Conservation (phyloP, 768 basidiomycete species). For the Auriscalpium microsporum region DNA sequence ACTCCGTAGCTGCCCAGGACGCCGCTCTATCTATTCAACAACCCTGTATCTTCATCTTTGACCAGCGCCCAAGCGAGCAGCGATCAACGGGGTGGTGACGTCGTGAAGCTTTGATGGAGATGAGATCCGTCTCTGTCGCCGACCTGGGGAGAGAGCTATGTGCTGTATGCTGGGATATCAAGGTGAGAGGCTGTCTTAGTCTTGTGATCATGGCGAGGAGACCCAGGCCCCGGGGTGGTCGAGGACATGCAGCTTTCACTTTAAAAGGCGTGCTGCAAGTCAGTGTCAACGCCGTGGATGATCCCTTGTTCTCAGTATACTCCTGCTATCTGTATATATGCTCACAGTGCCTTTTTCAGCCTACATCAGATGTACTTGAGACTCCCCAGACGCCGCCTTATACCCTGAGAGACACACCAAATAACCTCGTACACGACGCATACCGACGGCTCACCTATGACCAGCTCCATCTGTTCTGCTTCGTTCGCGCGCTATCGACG, state of each 20-base stretch:
- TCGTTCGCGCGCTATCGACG: conserved; percentile 60
- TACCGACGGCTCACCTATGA: conserved; percentile 59
- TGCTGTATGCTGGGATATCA: not conserved
- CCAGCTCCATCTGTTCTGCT: conserved; percentile 69
- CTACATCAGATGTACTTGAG: not conserved
- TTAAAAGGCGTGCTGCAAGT: not conserved
- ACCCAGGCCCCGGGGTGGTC: too few species aligned
- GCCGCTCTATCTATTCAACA: too few species aligned
- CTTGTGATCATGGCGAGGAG: too few species aligned
- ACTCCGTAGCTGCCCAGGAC: too few species aligned
- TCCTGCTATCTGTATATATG: not conserved
- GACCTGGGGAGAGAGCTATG: not conserved
- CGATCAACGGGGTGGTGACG: not conserved
- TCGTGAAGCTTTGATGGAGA: not conserved
- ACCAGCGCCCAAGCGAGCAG: too few species aligned
- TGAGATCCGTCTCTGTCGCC: not conserved
- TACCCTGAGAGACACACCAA: conserved; percentile 8
- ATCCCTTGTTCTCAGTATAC: too few species aligned
- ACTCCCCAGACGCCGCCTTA: not conserved
- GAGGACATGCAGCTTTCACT: not conserved
- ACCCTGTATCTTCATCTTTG: too few species aligned
- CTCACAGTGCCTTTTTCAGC: not conserved
- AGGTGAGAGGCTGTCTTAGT: not conserved
- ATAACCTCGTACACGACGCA: conserved; percentile 50
- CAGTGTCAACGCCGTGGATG: too few species aligned